These are phyloP conservation scores for Leccinum pachyderme DNA, from an alignment of 1,284 basidiomycete species.

Conservation along the genomic window DNA sequence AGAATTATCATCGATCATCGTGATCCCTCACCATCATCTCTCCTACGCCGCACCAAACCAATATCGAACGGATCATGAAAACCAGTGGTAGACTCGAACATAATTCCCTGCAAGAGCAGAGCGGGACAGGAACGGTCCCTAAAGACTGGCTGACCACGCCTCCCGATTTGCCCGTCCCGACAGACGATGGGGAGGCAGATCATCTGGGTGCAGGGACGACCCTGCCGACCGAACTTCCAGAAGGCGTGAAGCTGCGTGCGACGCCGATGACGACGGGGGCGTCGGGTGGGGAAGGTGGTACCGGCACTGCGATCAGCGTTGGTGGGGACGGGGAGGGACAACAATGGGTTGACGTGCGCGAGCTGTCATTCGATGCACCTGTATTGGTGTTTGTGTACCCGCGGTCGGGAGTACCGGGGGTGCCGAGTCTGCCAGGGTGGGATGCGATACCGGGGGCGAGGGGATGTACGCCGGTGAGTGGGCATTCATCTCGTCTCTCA, in stretches of 20 bases:
- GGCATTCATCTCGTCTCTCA: neutral
- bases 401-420: slow-evolving; percentile 14
- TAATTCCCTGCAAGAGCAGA: neutral
- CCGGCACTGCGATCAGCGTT: neutral
- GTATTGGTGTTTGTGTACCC: slow-evolving; percentile 25
- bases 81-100: neutral
- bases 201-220: neutral
- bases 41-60: neutral
- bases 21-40: neutral
- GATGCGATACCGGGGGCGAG: slow-evolving; percentile 27
- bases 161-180: neutral
- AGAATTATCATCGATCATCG: neutral
- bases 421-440: slow-evolving; percentile 19
- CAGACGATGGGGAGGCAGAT: neutral
- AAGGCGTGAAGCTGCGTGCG: neutral
- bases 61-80: neutral
- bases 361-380: slow-evolving; percentile 13
- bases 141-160: neutral
- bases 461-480: slow-evolving; percentile 27
- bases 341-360: slow-evolving; percentile 11
- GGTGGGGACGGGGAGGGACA: neutral
- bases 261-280: neutral
- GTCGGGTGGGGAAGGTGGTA: neutral
- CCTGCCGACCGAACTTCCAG: neutral
- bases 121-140: neutral